Conservation (phyloP, 129 eudicot genomes). For the Chrysanthemum seticuspe region DNA sequence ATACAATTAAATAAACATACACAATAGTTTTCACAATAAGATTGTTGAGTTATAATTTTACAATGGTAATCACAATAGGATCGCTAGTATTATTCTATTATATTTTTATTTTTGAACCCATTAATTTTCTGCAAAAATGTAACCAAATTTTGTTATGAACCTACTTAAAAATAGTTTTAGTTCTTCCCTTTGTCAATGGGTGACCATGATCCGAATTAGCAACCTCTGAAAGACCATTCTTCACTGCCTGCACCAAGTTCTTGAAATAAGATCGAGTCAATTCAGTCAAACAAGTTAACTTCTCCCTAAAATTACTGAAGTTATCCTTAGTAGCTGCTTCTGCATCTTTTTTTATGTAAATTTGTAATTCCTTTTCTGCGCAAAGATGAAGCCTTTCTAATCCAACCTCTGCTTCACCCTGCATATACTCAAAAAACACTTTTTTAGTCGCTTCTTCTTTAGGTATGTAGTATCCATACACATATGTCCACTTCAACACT, state of each 20-base stretch:
- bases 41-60: too few species aligned
- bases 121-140: too few species aligned
- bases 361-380: slow-evolving; percentile 41
- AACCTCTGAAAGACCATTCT: slow-evolving; percentile 51
- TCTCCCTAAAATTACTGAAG: slow-evolving; percentile 22
- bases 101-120: too few species aligned
- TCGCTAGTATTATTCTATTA: too few species aligned
- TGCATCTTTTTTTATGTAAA: slow-evolving; percentile 16
- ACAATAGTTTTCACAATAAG: too few species aligned
- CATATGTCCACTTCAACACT: slow-evolving; percentile 49
- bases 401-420: slow-evolving; percentile 47
- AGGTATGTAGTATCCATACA: slow-evolving; percentile 41
- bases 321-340: slow-evolving; percentile 16
- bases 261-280: slow-evolving; percentile 47
- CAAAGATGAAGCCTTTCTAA: slow-evolving; percentile 50
- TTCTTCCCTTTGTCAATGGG: too few species aligned
- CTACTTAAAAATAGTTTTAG: too few species aligned
- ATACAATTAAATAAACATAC: too few species aligned
- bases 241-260: slow-evolving; percentile 45
- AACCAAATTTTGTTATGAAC: too few species aligned
- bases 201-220: not conserved
- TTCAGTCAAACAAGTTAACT: slow-evolving; percentile 32
- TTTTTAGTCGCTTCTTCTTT: slow-evolving; percentile 29
- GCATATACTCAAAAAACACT: slow-evolving; percentile 41
- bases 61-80: too few species aligned